Percentiles rank a stretch among this genome's conserved stretches.
Evolutionary conservation across 2,329 filamentous ascomycete species (phyloP).

Genomic region (Fusarium chlamydosporum): DNA sequence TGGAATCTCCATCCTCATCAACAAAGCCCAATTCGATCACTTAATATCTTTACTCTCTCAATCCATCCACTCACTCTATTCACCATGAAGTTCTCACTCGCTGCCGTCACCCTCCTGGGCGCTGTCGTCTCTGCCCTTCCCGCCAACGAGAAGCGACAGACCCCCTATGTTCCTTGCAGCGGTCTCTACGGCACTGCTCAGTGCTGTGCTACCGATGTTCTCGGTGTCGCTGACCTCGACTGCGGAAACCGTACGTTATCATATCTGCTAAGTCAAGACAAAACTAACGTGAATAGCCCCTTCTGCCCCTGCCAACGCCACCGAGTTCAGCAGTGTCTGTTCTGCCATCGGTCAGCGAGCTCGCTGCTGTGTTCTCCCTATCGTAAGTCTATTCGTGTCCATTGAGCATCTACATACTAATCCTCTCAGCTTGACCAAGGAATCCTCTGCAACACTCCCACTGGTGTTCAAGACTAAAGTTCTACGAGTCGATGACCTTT

Average conservation of each 20-base stretch:
- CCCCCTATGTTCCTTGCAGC: slow-evolving; percentile 58
- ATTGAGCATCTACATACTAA: not conserved
- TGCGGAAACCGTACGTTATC: slow-evolving; percentile 66
- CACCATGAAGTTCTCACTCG: slow-evolving; percentile 54
- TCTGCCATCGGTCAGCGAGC: slow-evolving; percentile 66
- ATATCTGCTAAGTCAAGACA: rapidly evolving
- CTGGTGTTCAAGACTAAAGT: slow-evolving; percentile 50
- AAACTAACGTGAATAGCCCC: slow-evolving; percentile 43
- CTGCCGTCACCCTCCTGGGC: slow-evolving; percentile 50
- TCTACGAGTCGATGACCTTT: not conserved
- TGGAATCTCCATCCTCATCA: not conserved
- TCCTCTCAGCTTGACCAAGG: slow-evolving; percentile 51
- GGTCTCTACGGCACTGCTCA: slow-evolving; percentile 61
- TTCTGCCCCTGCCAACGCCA: slow-evolving; percentile 55
- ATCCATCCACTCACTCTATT: not conserved
- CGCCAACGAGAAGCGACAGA: slow-evolving; percentile 53
- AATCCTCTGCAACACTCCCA: slow-evolving; percentile 55
- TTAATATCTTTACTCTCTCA: slow-evolving; percentile 17
- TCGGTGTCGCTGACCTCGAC: slow-evolving; percentile 70
- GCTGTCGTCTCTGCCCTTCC: slow-evolving; percentile 48
- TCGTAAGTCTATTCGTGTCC: slow-evolving; percentile 46
- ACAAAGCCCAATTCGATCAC: not conserved
- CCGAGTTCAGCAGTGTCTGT: slow-evolving; percentile 63
- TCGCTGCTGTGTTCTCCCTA: slow-evolving; percentile 70
- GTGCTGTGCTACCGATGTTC: slow-evolving; percentile 74